Evolutionary conservation across 1,284 basidiomycete genomes (phyloP).

Genomic region (Sanghuangporus baumii): DNA sequence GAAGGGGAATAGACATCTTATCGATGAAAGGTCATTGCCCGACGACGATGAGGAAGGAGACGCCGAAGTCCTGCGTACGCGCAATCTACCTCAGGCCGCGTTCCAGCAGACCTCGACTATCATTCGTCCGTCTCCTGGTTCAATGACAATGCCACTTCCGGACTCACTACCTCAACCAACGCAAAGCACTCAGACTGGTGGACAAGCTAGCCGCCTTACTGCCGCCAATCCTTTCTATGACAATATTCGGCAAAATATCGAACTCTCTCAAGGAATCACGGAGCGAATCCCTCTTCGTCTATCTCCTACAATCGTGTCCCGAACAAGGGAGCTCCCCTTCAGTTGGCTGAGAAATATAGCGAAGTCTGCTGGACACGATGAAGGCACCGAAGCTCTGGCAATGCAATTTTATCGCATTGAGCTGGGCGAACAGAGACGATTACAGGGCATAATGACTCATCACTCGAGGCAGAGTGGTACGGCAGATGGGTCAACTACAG

Average conservation of each 20-base stretch:
- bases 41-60: slow-evolving; percentile 45
- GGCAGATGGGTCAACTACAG: neutral
- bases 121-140: slow-evolving; percentile 18
- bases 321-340: slow-evolving; percentile 75
- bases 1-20: slow-evolving; percentile 44
- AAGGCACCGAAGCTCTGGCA: slow-evolving; percentile 76
- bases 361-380: slow-evolving; percentile 41
- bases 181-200: neutral
- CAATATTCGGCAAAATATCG: slow-evolving; percentile 91
- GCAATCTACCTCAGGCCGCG: slow-evolving; percentile 27
- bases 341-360: slow-evolving; percentile 78
- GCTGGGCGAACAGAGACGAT: slow-evolving; percentile 80
- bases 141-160: slow-evolving; percentile 5
- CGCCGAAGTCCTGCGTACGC: slow-evolving; percentile 23
- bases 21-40: slow-evolving; percentile 45
- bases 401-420: slow-evolving; percentile 91
- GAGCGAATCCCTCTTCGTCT: slow-evolving; percentile 78
- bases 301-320: slow-evolving; percentile 51
- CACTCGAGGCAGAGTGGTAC: slow-evolving; percentile 58
- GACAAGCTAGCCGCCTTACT: neutral
- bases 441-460: slow-evolving; percentile 91
- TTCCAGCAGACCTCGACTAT: slow-evolving; percentile 26
- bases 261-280: slow-evolving; percentile 80
- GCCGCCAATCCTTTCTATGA: slow-evolving; percentile 89
- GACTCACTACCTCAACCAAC: slow-evolving; percentile 21